Evolutionary conservation across 768 basidiomycete genomes (phyloP).

Genomic region (Rhodosporidiobolus sp.): DNA sequence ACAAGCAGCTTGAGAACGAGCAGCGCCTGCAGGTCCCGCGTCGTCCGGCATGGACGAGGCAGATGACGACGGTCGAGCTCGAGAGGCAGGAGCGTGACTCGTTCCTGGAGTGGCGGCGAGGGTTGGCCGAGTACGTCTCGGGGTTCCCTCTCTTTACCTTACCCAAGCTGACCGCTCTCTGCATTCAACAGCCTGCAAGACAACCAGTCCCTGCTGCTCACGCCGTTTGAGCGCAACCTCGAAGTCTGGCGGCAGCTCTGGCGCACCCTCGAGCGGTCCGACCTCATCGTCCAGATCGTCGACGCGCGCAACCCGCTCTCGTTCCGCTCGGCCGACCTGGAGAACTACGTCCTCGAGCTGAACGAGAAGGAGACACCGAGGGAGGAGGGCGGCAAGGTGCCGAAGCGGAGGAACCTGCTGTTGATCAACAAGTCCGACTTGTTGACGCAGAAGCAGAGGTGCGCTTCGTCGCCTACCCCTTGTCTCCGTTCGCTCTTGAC

Average conservation of each 20-base stretch:
- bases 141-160: background rate
- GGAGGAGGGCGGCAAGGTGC: conserved; percentile 64
- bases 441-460: conserved; percentile 82
- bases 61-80: conserved; percentile 70
- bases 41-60: conserved; percentile 80
- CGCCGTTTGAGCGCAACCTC: conserved; percentile 93
- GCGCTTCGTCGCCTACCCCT: conserved; percentile 29
- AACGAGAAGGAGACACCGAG: conserved; percentile 55
- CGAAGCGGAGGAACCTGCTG: conserved; percentile 67
- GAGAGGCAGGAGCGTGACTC: conserved; percentile 85
- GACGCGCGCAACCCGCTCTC: conserved; percentile 91
- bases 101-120: conserved; percentile 90
- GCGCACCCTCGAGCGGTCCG: conserved; percentile 92
- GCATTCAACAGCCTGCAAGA: conserved; percentile 68
- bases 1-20: conserved; percentile 71
- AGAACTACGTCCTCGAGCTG: conserved; percentile 77
- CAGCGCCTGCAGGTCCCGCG: conserved; percentile 73
- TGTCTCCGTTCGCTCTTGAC: background rate
- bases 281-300: conserved; percentile 90
- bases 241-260: conserved; percentile 99
- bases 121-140: conserved; percentile 74
- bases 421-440: conserved; percentile 96
- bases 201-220: conserved; percentile 77
- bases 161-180: background rate
- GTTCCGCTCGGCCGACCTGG: conserved; percentile 89